phyloP scores from a whole-genome alignment of 2,329 filamentous ascomycete species.

The Stemphylium vesicarium region DNA sequence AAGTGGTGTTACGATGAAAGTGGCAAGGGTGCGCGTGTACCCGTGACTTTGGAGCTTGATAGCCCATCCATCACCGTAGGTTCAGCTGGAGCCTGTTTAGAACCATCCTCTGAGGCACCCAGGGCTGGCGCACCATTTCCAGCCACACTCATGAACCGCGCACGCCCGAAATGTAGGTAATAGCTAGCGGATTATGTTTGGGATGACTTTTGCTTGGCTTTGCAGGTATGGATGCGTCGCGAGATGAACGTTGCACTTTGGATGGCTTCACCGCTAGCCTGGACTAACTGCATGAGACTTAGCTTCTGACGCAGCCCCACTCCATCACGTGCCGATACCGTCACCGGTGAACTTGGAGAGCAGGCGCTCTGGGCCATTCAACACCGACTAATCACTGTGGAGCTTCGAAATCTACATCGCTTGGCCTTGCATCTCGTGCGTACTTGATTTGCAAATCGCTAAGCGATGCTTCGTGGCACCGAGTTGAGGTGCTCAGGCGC shows the following conservation, averaged over 20 bases:
- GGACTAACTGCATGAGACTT: not conserved
- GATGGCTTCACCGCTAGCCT: conserved; percentile 19
- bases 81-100: conserved; percentile 36
- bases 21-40: conserved; percentile 39
- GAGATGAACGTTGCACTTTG: conserved; percentile 31
- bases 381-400: not conserved
- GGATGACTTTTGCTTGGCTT: conserved; percentile 28
- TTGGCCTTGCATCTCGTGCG: conserved; percentile 2
- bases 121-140: conserved; percentile 48
- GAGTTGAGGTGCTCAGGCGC: not conserved
- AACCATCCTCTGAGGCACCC: conserved; percentile 46
- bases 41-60: conserved; percentile 60
- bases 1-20: conserved; percentile 19
- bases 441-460: conserved; percentile 15
- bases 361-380: not conserved
- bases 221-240: conserved; percentile 24
- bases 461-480: conserved; percentile 17
- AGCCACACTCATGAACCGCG: conserved; percentile 44
- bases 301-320: conserved; percentile 6
- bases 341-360: not conserved
- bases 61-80: conserved; percentile 49
- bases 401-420: not conserved
- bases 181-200: conserved; percentile 7
- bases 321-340: not conserved
- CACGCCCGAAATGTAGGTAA: conserved; percentile 12